A percentile compares a stretch with the other conserved stretches of the same genome.
phyloP scores from a whole-genome alignment of 2,329 filamentous ascomycete genomes.

The Didymosphaeria variabile region DNA sequence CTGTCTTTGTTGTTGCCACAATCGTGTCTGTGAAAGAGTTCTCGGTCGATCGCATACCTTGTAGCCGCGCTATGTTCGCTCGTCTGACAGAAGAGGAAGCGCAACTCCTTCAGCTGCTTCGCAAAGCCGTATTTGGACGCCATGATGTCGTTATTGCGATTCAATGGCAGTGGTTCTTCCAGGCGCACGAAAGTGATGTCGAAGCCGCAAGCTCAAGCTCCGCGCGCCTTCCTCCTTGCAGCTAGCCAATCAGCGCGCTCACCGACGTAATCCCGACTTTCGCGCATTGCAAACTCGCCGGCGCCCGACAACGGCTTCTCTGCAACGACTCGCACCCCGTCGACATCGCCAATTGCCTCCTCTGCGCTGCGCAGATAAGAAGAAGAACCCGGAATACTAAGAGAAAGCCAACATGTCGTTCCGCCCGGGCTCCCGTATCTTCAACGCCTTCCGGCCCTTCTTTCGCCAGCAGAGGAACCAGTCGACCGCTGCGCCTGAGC shows the following conservation, averaged over 20 bases:
- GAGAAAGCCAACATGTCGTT: constrained; percentile 59
- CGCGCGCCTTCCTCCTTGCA: constrained; percentile 14
- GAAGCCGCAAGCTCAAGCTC: constrained; percentile 28
- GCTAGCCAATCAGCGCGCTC: constrained; percentile 32
- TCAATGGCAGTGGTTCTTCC: constrained; percentile 25
- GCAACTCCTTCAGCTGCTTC: constrained; percentile 89
- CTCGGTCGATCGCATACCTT: constrained; percentile 65
- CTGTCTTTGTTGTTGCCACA: constrained; percentile 1
- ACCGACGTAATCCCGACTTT: constrained; percentile 37
- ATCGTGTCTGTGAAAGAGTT: constrained; percentile 7
- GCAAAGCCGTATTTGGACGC: constrained; percentile 92
- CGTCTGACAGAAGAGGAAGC: constrained; percentile 97
- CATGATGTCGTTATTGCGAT: constrained; percentile 65
- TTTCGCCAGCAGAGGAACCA: constrained; percentile 66
- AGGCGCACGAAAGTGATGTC: not conserved
- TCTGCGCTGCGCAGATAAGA: constrained; percentile 55
- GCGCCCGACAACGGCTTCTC: constrained; percentile 18
- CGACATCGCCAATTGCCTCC: constrained; percentile 45
- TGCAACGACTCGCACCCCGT: constrained; percentile 18
- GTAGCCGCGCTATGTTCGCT: constrained; percentile 88
- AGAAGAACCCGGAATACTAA: constrained; percentile 10
- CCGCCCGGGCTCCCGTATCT: constrained; percentile 66
- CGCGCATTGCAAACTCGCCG: constrained; percentile 26
- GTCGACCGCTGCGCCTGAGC: constrained; percentile 63
- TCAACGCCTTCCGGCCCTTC: constrained; percentile 61